phyloP scores from a whole-genome alignment of 169 alveolate genomes.

The Plasmodium yoelii region DNA sequence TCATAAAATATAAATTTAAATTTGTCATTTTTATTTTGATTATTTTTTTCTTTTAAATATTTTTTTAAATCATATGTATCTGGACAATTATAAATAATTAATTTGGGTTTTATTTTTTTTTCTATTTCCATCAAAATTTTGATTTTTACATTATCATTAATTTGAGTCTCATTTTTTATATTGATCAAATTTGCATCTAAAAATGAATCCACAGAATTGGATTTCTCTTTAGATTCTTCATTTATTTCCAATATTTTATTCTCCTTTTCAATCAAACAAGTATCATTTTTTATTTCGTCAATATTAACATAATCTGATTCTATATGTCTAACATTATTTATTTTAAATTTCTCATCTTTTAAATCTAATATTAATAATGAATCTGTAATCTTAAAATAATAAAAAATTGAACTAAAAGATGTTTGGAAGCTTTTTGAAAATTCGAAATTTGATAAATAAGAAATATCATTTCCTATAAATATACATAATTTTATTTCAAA shows the following conservation, averaged over 20 bases:
- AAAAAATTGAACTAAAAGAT: slow-evolving; percentile 13
- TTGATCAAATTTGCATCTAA: neutral
- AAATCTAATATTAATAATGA: neutral
- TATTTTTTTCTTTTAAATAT: slow-evolving; percentile 23
- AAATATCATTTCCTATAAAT: slow-evolving; percentile 6
- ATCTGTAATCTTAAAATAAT: slow-evolving; percentile 11
- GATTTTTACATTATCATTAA: slow-evolving; percentile 30
- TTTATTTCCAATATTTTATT: neutral
- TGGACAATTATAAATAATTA: slow-evolving; percentile 41
- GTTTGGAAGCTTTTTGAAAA: neutral
- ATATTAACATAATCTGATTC: neutral
- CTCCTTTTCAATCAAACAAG: neutral
- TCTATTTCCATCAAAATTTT: slow-evolving; percentile 34
- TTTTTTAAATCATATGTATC: slow-evolving; percentile 30
- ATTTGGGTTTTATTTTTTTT: slow-evolving; percentile 37
- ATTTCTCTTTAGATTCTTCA: neutral
- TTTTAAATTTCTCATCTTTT: neutral
- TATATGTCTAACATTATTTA: too few relatives aligned
- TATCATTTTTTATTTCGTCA: neutral
- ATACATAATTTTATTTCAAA: slow-evolving; percentile 65
- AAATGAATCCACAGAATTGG: neutral
- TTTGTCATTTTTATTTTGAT: neutral
- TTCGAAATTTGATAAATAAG: neutral
- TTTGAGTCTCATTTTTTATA: neutral
- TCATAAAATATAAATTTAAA: slow-evolving; percentile 41